Conservation (phyloP, 306 rosid species). For the Prunus persica region Prunus_persica_NCBIv2 NC_034010.1:17361501-17362000, state of each 20-base stretch:
- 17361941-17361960: background rate
- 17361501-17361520: background rate
- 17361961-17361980: background rate
- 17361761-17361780: constrained; percentile 70
- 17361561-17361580: constrained; percentile 81
- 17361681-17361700: constrained; percentile 54
- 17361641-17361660: constrained; percentile 64
- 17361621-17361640: constrained; percentile 65
- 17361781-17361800: constrained; percentile 46
- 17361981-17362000: background rate
- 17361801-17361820: constrained; percentile 43
- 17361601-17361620: constrained; percentile 60
- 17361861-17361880: background rate
- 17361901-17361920: background rate
- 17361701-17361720: constrained; percentile 45
- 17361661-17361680: constrained; percentile 58
- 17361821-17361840: background rate
- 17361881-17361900: background rate
- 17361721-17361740: constrained; percentile 65
- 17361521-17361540: constrained; percentile 35
- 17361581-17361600: constrained; percentile 63
- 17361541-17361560: constrained; percentile 74
- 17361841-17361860: background rate
- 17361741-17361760: constrained; percentile 47
- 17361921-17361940: background rate